Conservation (phyloP, 2,329 filamentous ascomycete species). For the Curvularia hawaiiensis region DNA sequence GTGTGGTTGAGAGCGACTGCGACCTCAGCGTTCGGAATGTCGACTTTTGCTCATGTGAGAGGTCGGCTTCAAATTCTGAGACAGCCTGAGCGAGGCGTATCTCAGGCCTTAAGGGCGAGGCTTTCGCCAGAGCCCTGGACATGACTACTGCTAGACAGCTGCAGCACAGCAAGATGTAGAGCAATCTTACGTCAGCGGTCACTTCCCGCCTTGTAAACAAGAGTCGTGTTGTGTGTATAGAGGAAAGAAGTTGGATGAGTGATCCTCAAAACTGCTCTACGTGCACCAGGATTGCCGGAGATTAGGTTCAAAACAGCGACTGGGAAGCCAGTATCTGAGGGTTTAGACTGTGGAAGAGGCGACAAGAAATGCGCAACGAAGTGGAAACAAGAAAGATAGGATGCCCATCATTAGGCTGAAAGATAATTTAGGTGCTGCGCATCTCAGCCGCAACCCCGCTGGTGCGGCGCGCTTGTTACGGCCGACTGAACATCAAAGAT, state of each 20-base stretch:
- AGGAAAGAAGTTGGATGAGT: background rate
- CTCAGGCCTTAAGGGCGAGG: conserved; percentile 17
- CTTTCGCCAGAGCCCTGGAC: conserved; percentile 15
- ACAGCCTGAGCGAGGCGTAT: conserved; percentile 21
- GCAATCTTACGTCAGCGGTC: background rate
- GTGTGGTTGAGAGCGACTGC: conserved; percentile 5
- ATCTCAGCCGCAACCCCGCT: conserved; percentile 13
- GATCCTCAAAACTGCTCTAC: background rate
- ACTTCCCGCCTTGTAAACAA: background rate
- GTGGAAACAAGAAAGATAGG: conserved; percentile 5
- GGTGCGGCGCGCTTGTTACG: background rate
- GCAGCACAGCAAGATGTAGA: background rate
- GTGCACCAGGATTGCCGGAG: conserved; percentile 1
- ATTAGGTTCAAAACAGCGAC: conserved; percentile 3
- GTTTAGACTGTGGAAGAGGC: conserved; percentile 4
- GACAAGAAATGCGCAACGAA: conserved; percentile 2
- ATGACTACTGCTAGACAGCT: conserved; percentile 2
- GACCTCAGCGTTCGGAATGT: conserved; percentile 6
- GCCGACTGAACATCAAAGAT: background rate
- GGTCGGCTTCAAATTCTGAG: conserved; percentile 18
- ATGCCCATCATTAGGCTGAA: conserved; percentile 17
- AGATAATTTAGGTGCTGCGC: conserved; percentile 13
- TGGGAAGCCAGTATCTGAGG: background rate
- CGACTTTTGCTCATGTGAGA: conserved; percentile 17
- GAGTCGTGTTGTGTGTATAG: background rate